phyloP scores from a whole-genome alignment of 179 eudicot species.

The Silene noctiflora region DNA sequence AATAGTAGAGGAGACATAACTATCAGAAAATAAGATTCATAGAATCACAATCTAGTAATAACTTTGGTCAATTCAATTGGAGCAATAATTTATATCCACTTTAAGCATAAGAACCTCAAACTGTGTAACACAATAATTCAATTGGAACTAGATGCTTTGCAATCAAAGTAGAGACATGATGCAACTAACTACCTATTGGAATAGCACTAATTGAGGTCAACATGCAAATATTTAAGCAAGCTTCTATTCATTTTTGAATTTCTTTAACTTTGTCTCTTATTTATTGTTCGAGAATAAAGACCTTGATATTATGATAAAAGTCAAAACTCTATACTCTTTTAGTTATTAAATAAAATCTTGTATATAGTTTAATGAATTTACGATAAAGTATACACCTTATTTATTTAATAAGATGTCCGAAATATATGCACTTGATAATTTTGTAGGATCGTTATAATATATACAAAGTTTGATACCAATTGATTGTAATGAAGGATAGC shows the following conservation, averaged over 20 bases:
- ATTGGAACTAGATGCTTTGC: slow-evolving; percentile 44
- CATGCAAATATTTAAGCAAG: neutral
- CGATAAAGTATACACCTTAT: too few species aligned
- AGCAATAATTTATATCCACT: slow-evolving; percentile 28
- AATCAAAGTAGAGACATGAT: slow-evolving; percentile 18
- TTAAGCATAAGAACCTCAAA: slow-evolving; percentile 27
- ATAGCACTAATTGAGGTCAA: slow-evolving; percentile 14
- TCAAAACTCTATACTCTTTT: neutral
- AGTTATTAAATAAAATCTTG: too few species aligned
- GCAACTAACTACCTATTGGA: slow-evolving; percentile 9
- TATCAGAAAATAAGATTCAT: slow-evolving; percentile 15
- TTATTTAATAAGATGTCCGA: too few species aligned
- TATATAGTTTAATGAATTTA: too few species aligned
- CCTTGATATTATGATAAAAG: neutral
- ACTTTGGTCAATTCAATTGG: slow-evolving; percentile 11
- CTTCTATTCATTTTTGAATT: neutral
- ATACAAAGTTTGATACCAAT: too few species aligned
- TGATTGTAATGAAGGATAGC: too few species aligned
- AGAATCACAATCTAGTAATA: slow-evolving; percentile 18
- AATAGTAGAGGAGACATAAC: neutral
- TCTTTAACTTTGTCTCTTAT: neutral
- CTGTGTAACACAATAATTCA: slow-evolving; percentile 26
- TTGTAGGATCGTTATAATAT: too few species aligned
- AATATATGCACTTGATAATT: too few species aligned
- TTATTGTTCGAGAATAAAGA: neutral